Conservation (phyloP, 169 alveolate genomes). For the Prorocentrum cordatum region DNA sequence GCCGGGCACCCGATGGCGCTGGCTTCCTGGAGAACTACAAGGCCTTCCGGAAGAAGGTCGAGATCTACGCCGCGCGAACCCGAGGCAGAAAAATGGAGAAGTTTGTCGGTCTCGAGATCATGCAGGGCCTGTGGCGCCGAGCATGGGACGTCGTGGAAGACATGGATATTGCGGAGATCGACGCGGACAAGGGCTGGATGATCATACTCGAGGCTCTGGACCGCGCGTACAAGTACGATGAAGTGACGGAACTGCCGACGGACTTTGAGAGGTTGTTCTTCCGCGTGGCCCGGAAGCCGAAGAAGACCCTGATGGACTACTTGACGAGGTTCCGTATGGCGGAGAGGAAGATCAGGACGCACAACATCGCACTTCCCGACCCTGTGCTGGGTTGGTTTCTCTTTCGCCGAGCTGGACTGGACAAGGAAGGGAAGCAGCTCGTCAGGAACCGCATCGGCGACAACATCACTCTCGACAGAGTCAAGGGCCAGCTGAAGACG, state of each 20-base stretch:
- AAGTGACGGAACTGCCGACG: neutral
- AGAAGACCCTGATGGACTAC: neutral
- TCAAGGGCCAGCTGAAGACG: too few species aligned
- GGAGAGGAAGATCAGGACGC: too few species aligned
- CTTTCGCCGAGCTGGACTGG: too few species aligned
- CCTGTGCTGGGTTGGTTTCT: too few species aligned
- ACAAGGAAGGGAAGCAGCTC: too few species aligned
- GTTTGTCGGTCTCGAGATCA: neutral
- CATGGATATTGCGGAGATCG: neutral
- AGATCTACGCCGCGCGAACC: neutral
- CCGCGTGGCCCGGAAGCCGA: neutral
- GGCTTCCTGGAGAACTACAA: neutral
- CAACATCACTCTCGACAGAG: too few species aligned
- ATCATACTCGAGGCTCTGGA: neutral
- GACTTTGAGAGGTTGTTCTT: conserved; percentile 1
- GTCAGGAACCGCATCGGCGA: too few species aligned
- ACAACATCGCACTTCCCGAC: too few species aligned
- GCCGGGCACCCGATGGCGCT: too few species aligned
- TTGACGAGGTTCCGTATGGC: neutral
- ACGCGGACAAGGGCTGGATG: neutral
- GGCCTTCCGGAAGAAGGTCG: neutral
- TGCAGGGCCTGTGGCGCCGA: neutral
- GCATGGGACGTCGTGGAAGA: neutral
- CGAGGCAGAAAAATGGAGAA: neutral
- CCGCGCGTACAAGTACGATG: neutral